phyloP scores from a whole-genome alignment of 2,329 filamentous ascomycete species.

The Pyrenophora tritici-repentis region DNA sequence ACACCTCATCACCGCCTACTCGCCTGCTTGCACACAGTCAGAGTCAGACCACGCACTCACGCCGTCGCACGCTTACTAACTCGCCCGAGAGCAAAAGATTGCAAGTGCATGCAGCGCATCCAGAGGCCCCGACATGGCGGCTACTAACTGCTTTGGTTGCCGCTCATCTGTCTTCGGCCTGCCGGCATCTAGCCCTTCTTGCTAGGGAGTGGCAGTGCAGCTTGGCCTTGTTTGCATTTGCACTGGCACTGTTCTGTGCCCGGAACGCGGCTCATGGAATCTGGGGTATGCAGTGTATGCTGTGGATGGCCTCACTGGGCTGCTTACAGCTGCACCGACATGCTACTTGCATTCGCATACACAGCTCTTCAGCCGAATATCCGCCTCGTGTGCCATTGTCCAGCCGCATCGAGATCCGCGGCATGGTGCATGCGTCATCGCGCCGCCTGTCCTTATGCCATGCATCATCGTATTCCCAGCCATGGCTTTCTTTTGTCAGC shows the following conservation, averaged over 20 bases:
- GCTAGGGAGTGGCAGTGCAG: conserved; percentile 20
- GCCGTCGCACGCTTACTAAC: conserved; percentile 22
- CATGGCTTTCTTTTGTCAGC: too few species aligned
- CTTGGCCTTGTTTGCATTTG: conserved; percentile 22
- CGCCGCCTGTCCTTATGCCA: too few species aligned
- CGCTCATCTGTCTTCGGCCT: conserved; percentile 19
- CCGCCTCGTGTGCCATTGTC: background rate
- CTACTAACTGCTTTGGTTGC: conserved; percentile 21
- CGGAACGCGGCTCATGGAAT: conserved; percentile 19
- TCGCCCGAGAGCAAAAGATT: conserved; percentile 4
- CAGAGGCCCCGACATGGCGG: conserved; percentile 14
- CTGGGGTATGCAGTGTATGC: conserved; percentile 6
- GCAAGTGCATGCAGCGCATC: conserved; percentile 24
- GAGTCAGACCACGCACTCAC: background rate
- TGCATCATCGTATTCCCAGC: too few species aligned
- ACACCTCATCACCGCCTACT: background rate
- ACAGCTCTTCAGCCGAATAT: background rate
- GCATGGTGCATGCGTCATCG: background rate
- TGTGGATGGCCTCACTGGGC: background rate
- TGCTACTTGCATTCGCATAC: background rate
- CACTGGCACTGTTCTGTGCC: conserved; percentile 1
- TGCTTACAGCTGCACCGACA: too few species aligned
- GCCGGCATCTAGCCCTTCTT: conserved; percentile 18
- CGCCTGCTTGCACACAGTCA: too few species aligned
- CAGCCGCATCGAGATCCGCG: background rate